Percentiles rank a stretch among this genome's conserved stretches.
These are phyloP conservation scores for Botrytis squamosa DNA, from an alignment of 2,329 filamentous ascomycete genomes.

Conservation along the genomic window DNA sequence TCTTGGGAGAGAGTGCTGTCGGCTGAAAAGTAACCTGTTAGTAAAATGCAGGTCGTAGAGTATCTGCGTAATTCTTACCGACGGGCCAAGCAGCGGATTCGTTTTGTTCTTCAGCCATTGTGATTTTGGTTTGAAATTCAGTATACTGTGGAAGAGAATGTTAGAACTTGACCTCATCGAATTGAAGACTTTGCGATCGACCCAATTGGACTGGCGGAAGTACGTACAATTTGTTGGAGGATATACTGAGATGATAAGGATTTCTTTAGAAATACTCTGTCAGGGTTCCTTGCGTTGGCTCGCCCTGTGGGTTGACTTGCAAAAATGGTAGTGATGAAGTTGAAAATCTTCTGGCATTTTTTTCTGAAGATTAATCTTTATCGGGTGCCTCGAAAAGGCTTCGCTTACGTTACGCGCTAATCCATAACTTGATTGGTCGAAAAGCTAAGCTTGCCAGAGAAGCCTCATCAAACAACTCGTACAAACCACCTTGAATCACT, in stretches of 20 bases:
- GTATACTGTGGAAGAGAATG: slow-evolving; percentile 10
- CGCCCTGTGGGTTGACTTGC: slow-evolving; percentile 47
- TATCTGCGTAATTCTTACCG: slow-evolving; percentile 17
- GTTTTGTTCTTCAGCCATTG: slow-evolving; percentile 41
- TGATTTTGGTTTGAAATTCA: slow-evolving; percentile 22
- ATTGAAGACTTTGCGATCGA: not conserved
- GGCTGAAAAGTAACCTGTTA: slow-evolving; percentile 57
- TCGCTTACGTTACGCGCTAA: slow-evolving; percentile 22
- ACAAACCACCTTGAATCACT: slow-evolving; percentile 25
- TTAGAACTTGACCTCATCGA: not conserved
- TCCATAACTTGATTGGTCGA: slow-evolving; percentile 19
- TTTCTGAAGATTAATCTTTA: slow-evolving; percentile 17
- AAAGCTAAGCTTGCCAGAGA: slow-evolving; percentile 32
- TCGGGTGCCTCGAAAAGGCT: not conserved
- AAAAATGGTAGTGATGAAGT: slow-evolving; percentile 13
- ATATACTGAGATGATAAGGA: slow-evolving; percentile 10
- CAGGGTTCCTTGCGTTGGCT: slow-evolving; percentile 64
- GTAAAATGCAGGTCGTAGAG: slow-evolving; percentile 47
- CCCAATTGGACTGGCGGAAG: not conserved
- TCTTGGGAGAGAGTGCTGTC: slow-evolving; percentile 74
- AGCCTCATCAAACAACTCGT: slow-evolving; percentile 23
- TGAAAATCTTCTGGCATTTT: slow-evolving; percentile 16
- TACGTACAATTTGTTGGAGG: slow-evolving; percentile 21
- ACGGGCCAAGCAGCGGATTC: slow-evolving; percentile 35
- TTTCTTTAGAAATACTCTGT: slow-evolving; percentile 21